phyloP scores from a whole-genome alignment of 116 monocot genomes.

The Posidonia oceanica region DNA sequence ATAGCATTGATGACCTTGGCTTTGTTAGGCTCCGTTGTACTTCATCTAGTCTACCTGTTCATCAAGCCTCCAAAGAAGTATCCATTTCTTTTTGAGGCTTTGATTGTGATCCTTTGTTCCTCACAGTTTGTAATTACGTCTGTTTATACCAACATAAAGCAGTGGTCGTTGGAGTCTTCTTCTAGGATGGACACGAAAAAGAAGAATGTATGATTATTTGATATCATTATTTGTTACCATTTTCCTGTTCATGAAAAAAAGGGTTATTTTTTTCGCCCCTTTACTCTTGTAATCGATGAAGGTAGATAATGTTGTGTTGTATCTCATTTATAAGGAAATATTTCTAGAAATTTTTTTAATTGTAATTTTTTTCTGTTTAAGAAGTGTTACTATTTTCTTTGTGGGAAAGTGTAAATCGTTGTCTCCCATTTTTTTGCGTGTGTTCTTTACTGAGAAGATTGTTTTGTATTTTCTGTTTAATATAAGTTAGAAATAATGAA shows the following conservation, averaged over 20 bases:
- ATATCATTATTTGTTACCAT: neutral
- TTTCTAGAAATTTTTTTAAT: too few species aligned
- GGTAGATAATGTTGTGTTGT: too few species aligned
- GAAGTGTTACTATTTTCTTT: too few species aligned
- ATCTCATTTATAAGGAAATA: too few species aligned
- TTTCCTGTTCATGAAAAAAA: neutral
- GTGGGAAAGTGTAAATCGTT: too few species aligned
- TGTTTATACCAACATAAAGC: conserved; percentile 62
- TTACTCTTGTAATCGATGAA: neutral
- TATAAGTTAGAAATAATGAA: too few species aligned
- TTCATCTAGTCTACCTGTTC: conserved; percentile 44
- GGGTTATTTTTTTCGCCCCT: neutral
- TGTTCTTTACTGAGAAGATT: too few species aligned
- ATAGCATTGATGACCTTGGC: conserved; percentile 20
- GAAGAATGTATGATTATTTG: conserved; percentile 45
- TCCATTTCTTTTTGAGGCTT: conserved; percentile 87
- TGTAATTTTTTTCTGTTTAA: too few species aligned
- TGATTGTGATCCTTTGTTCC: conserved; percentile 83
- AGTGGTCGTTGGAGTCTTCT: conserved; percentile 28
- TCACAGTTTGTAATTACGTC: conserved; percentile 70
- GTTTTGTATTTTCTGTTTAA: too few species aligned
- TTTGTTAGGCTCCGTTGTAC: conserved; percentile 25
- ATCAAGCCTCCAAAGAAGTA: conserved; percentile 63
- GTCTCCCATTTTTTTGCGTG: too few species aligned
- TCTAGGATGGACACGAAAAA: conserved; percentile 20